Percentiles rank a stretch among this genome's conserved stretches.
These are phyloP conservation scores for Penicillium sp. DNA, from an alignment of 2,329 filamentous ascomycete species.

Conservation along the genomic window DNA sequence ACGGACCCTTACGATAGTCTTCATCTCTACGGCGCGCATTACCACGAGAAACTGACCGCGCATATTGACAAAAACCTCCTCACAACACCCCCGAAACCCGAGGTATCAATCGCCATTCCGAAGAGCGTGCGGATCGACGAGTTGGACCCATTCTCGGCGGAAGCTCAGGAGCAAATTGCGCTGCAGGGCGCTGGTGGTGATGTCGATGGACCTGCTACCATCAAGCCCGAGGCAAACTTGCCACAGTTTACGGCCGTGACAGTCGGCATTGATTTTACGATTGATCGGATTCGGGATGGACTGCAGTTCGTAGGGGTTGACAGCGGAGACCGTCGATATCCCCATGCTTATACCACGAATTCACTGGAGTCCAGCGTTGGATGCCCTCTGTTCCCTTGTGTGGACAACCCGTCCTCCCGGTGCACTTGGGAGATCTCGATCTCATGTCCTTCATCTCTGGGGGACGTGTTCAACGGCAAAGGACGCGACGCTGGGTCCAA, in stretches of 20 bases:
- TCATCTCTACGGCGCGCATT: conserved; percentile 60
- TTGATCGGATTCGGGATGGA: conserved; percentile 75
- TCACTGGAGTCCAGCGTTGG: conserved; percentile 74
- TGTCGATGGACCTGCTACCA: conserved; percentile 36
- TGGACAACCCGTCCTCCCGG: conserved; percentile 78
- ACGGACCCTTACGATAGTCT: conserved; percentile 47
- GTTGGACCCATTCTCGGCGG: conserved; percentile 53
- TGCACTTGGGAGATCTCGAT: conserved; percentile 88
- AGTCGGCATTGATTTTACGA: conserved; percentile 72
- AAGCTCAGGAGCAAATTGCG: conserved; percentile 46
- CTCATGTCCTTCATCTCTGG: conserved; percentile 79
- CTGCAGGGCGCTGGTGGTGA: conserved; percentile 41
- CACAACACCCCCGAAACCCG: conserved; percentile 53
- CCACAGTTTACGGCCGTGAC: conserved; percentile 59
- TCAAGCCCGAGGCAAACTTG: conserved; percentile 40
- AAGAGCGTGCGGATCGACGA: conserved; percentile 62
- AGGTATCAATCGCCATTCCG: conserved; percentile 60
- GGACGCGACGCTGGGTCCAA: conserved; percentile 20
- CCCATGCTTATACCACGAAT: conserved; percentile 87
- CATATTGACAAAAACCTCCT: conserved; percentile 59
- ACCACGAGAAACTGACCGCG: conserved; percentile 73
- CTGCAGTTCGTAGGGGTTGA: conserved; percentile 88
- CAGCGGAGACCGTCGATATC: conserved; percentile 75
- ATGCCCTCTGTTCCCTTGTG: conserved; percentile 86
- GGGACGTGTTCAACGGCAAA: conserved; percentile 61